Percentiles rank a stretch among this genome's conserved stretches.
These are phyloP conservation scores for Ochromonas danica DNA, from an alignment of 108 stramenopile species.

Conservation along the genomic window DNA sequence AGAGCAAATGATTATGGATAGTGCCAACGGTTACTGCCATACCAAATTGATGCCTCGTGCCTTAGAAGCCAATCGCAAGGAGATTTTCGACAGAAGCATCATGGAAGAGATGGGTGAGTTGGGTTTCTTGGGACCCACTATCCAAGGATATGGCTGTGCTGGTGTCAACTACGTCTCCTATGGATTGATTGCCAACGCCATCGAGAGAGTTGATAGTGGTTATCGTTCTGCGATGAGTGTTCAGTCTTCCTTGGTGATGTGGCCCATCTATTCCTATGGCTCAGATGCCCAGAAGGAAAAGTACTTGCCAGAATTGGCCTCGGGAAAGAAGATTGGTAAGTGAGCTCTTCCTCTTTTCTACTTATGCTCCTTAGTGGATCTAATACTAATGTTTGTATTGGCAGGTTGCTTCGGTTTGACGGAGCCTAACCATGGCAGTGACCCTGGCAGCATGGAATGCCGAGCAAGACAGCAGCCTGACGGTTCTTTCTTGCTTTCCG, in stretches of 20 bases:
- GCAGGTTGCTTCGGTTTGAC: slow-evolving; percentile 96
- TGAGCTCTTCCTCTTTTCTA: too few species aligned
- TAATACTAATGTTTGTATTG: slow-evolving; percentile 71
- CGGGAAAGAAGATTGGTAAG: not conserved
- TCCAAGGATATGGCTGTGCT: slow-evolving; percentile 78
- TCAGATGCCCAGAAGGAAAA: slow-evolving; percentile 73
- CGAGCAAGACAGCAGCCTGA: slow-evolving; percentile 65
- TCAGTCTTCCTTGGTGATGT: slow-evolving; percentile 88
- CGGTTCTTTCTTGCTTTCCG: slow-evolving; percentile 68
- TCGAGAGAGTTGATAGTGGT: slow-evolving; percentile 79
- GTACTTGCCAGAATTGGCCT: slow-evolving; percentile 8
- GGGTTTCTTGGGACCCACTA: slow-evolving; percentile 82
- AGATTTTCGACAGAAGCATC: slow-evolving; percentile 67
- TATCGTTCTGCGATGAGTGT: slow-evolving; percentile 89
- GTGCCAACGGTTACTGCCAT: slow-evolving; percentile 72
- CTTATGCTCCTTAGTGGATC: slow-evolving; percentile 78
- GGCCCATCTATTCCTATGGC: slow-evolving; percentile 88
- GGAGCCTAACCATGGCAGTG: slow-evolving; percentile 90
- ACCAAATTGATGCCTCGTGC: slow-evolving; percentile 71
- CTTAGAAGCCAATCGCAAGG: slow-evolving; percentile 76
- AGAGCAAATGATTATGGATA: slow-evolving; percentile 54
- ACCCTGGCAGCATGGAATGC: slow-evolving; percentile 87
- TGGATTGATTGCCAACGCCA: slow-evolving; percentile 79
- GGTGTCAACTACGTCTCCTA: slow-evolving; percentile 76
- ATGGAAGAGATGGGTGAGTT: slow-evolving; percentile 81